Percentiles rank a stretch among this genome's conserved stretches.
These are phyloP conservation scores for Sugiyamaella marilandica DNA, from an alignment of 805 yeast genomes.

Conservation along the genomic window DNA sequence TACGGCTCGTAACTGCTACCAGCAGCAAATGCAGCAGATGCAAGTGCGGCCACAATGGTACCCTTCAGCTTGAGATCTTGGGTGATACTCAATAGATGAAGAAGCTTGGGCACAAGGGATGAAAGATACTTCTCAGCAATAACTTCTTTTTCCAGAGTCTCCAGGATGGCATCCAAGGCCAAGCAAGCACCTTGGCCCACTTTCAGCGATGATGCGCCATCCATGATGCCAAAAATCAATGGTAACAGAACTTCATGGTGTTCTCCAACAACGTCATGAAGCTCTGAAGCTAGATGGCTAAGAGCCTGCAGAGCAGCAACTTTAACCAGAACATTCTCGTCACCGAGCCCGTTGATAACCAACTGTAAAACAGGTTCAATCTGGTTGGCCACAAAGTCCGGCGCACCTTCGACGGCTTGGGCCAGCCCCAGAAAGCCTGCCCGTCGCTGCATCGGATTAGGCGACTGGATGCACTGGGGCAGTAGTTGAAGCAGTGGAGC, in stretches of 20 bases:
- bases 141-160: conserved; percentile 84
- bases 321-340: conserved; percentile 66
- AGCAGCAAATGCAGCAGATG: conserved; percentile 94
- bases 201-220: conserved; percentile 73
- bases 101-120: conserved; percentile 84
- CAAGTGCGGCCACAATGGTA: conserved; percentile 84
- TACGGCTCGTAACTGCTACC: conserved; percentile 84
- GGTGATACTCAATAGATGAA: conserved; percentile 75
- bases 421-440: conserved; percentile 81
- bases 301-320: conserved; percentile 83
- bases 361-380: conserved; percentile 67
- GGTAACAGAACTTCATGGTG: conserved; percentile 82
- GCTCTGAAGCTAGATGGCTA: conserved; percentile 70
- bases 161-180: conserved; percentile 88
- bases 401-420: conserved; percentile 86
- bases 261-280: conserved; percentile 79
- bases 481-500: conserved; percentile 68
- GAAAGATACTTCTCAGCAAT: conserved; percentile 71
- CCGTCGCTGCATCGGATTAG: conserved; percentile 75
- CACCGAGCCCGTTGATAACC: conserved; percentile 71
- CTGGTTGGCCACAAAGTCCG: conserved; percentile 80
- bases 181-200: conserved; percentile 87
- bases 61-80: conserved; percentile 48
- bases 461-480: conserved; percentile 40
- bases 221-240: conserved; percentile 79